Percentiles rank a stretch among this genome's conserved stretches.
Conservation (phyloP, 83 land plant genomes). For the Larix sibirica region DNA sequence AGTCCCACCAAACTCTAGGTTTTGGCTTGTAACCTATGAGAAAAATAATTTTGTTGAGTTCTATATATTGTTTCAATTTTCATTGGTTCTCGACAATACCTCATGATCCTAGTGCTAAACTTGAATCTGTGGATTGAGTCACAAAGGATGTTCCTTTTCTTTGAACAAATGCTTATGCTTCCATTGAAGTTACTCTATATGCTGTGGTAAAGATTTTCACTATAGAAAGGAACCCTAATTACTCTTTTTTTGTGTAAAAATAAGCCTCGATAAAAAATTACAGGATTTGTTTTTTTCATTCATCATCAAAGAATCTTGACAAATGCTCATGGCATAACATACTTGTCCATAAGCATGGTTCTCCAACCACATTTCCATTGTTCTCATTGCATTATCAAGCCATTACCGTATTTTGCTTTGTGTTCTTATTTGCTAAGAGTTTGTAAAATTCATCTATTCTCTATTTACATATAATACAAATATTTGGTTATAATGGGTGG, state of each 20-base stretch:
- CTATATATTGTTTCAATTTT: background rate
- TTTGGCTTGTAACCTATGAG: background rate
- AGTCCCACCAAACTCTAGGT: background rate
- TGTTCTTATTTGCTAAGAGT: too few species aligned
- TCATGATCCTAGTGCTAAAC: constrained; percentile 2
- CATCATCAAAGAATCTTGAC: constrained; percentile 73
- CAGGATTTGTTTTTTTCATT: constrained; percentile 90
- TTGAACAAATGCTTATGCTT: constrained; percentile 35
- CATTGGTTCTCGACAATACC: background rate
- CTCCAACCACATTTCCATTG: constrained; percentile 43
- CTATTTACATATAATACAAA: too few species aligned
- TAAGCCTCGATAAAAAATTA: constrained; percentile 82
- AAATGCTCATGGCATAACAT: constrained; percentile 95
- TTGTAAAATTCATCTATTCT: too few species aligned
- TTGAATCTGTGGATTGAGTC: background rate
- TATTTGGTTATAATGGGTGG: too few species aligned
- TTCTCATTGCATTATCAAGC: too few species aligned
- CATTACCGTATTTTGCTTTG: too few species aligned
- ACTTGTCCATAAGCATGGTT: constrained; percentile 89
- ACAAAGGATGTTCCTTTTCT: background rate
- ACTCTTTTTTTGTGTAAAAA: constrained; percentile 94
- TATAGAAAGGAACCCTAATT: constrained; percentile 84
- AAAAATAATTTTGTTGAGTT: background rate
- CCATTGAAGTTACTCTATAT: constrained; percentile 77
- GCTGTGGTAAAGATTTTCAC: constrained; percentile 92